A percentile compares a stretch with the other conserved stretches of the same genome.
phyloP scores from a whole-genome alignment of 163 green algal species.

The Volvox carteri region DNA sequence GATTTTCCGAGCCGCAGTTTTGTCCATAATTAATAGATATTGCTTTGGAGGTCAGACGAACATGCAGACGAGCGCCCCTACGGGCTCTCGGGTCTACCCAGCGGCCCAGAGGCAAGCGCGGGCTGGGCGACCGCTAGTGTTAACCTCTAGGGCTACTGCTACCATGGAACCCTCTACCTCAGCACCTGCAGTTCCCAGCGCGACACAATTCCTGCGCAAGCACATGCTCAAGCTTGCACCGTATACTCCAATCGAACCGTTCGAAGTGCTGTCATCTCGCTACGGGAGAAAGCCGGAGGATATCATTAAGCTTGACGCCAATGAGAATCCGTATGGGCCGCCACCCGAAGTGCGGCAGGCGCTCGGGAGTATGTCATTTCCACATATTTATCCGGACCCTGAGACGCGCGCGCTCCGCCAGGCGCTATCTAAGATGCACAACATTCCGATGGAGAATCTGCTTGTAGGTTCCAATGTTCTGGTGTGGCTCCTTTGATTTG shows the following conservation, averaged over 20 bases:
- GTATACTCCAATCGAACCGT: conserved; percentile 98
- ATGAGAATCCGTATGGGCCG: conserved; percentile 99
- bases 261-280: conserved; percentile 88
- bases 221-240: conserved; percentile 92
- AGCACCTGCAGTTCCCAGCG: conserved; percentile 13
- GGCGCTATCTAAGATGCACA: conserved; percentile 83
- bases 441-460: conserved; percentile 90
- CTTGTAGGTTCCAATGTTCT: conserved; percentile 77
- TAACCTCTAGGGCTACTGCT: conserved; percentile 20
- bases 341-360: conserved; percentile 92
- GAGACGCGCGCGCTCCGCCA: conserved; percentile 89
- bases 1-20: background rate
- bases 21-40: background rate
- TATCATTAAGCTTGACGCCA: conserved; percentile 99
- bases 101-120: background rate
- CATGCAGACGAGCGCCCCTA: conserved; percentile 24
- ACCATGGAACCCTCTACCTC: conserved; percentile 51
- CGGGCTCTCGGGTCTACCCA: background rate
- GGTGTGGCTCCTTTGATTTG: no score
- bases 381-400: conserved; percentile 99
- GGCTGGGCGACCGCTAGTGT: background rate
- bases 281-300: conserved; percentile 89
- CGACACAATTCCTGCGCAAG: conserved; percentile 83
- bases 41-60: background rate
- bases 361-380: conserved; percentile 91